A percentile compares a stretch with the other conserved stretches of the same genome.
phyloP scores from a whole-genome alignment of 1,284 basidiomycete species.

The Butyriboletus appendiculatus region DNA sequence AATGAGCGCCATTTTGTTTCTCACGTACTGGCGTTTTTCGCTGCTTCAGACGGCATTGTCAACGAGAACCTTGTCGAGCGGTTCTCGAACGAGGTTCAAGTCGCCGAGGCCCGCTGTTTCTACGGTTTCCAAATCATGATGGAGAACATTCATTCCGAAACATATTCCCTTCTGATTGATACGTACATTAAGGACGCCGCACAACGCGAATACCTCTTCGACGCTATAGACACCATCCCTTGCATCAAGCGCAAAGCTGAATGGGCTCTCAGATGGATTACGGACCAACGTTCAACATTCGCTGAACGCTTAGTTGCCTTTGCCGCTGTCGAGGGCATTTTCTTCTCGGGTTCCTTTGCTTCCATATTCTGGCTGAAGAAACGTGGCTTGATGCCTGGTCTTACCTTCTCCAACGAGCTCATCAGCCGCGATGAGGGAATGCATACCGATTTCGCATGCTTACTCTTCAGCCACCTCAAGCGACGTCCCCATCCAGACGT shows the following conservation, averaged over 20 bases:
- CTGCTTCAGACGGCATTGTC: constrained; percentile 96
- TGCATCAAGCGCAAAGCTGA: constrained; percentile 92
- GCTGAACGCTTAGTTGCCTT: constrained; percentile 94
- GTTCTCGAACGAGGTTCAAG: constrained; percentile 94
- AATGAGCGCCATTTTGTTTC: constrained; percentile 96
- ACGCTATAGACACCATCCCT: constrained; percentile 93
- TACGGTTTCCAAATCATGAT: constrained; percentile 99
- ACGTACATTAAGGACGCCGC: constrained; percentile 93
- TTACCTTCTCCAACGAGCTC: constrained; percentile 97
- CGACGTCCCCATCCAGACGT: constrained; percentile 81
- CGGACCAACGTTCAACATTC: constrained; percentile 82
- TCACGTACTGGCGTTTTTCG: constrained; percentile 96
- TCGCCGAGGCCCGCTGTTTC: constrained; percentile 95
- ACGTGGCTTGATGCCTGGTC: constrained; percentile 96
- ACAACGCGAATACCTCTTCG: constrained; percentile 88
- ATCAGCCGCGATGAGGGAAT: constrained; percentile 98
- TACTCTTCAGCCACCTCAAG: constrained; percentile 88
- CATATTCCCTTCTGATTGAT: constrained; percentile 97
- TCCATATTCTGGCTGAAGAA: constrained; percentile 99
- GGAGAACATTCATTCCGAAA: constrained; percentile 97
- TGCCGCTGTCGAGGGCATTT: constrained; percentile 98
- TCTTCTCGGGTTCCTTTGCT: constrained; percentile 95
- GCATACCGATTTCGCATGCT: constrained; percentile 97
- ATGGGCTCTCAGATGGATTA: constrained; percentile 95
- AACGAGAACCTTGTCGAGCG: constrained; percentile 97